Percentiles rank a stretch among this genome's conserved stretches.
phyloP scores from a whole-genome alignment of 2,329 filamentous ascomycete genomes.

The Alternaria arbusti region DNA sequence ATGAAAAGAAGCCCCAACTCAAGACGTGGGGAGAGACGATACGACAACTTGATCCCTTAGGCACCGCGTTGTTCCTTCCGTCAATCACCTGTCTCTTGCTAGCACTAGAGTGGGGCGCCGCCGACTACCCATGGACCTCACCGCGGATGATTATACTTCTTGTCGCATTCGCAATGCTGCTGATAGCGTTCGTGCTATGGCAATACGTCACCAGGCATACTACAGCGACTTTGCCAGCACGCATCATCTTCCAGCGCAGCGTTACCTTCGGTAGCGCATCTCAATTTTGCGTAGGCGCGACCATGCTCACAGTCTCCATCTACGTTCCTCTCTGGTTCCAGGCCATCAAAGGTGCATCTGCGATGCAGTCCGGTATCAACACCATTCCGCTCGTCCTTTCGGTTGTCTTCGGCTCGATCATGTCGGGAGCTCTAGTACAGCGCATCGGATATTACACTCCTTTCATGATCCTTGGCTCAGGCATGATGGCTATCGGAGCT shows the following conservation, averaged over 20 bases:
- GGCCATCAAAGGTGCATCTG: slow-evolving; percentile 53
- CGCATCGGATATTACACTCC: slow-evolving; percentile 56
- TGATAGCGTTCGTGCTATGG: slow-evolving; percentile 47
- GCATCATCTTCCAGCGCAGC: slow-evolving; percentile 51
- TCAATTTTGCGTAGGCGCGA: slow-evolving; percentile 50
- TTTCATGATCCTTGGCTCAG: slow-evolving; percentile 52
- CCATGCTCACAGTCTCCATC: slow-evolving; percentile 47
- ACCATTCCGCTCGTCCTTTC: slow-evolving; percentile 55
- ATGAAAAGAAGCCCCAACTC: slow-evolving; percentile 40
- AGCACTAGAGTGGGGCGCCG: slow-evolving; percentile 57
- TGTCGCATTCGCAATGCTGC: slow-evolving; percentile 49
- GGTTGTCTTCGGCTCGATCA: slow-evolving; percentile 51
- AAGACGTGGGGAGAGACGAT: slow-evolving; percentile 39
- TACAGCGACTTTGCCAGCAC: slow-evolving; percentile 52
- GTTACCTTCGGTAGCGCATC: slow-evolving; percentile 50
- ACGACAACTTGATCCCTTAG: slow-evolving; percentile 52
- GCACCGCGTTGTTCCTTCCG: slow-evolving; percentile 51
- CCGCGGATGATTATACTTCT: slow-evolving; percentile 52
- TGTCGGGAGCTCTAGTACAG: slow-evolving; percentile 49
- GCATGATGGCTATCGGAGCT: slow-evolving; percentile 53
- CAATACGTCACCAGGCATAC: slow-evolving; percentile 49
- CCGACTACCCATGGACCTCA: slow-evolving; percentile 51
- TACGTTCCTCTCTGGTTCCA: slow-evolving; percentile 57
- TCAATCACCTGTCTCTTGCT: slow-evolving; percentile 55
- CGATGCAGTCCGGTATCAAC: slow-evolving; percentile 54